Conservation (phyloP, 176 grass and related monocot genomes). For the Phoenix roebelenii region DNA sequence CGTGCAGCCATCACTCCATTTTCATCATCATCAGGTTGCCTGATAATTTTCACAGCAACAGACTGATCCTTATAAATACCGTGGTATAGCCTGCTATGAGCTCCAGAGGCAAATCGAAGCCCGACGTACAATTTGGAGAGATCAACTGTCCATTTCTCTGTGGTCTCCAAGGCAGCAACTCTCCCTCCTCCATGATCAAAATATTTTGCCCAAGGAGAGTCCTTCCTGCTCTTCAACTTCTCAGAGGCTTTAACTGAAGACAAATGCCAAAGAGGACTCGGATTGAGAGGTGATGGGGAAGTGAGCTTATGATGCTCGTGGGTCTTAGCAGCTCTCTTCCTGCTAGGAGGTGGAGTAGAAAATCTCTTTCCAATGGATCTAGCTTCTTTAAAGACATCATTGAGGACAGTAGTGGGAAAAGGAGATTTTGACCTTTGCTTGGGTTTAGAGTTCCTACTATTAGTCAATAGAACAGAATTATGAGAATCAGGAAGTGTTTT, state of each 20-base stretch:
- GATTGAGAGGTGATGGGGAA: not conserved
- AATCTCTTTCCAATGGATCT: slow-evolving; percentile 52
- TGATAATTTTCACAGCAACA: slow-evolving; percentile 76
- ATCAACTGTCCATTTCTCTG: slow-evolving; percentile 47
- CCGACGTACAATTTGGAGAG: slow-evolving; percentile 61
- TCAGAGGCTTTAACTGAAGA: slow-evolving; percentile 6
- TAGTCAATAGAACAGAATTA: slow-evolving; percentile 1
- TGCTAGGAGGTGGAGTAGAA: slow-evolving; percentile 56
- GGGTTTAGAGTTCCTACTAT: not conserved
- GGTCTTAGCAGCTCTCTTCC: slow-evolving; percentile 19
- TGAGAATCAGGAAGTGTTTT: slow-evolving; percentile 1
- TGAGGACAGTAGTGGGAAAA: slow-evolving; percentile 33
- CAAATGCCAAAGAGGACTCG: slow-evolving; percentile 1
- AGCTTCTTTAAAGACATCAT: slow-evolving; percentile 61
- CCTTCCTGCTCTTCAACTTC: slow-evolving; percentile 46
- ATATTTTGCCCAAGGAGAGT: slow-evolving; percentile 24
- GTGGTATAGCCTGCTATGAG: slow-evolving; percentile 60
- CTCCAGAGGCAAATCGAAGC: slow-evolving; percentile 57
- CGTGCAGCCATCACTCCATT: slow-evolving; percentile 45
- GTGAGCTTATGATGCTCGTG: not conserved
- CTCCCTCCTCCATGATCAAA: slow-evolving; percentile 31
- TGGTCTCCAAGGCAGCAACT: slow-evolving; percentile 38
- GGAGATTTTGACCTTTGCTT: slow-evolving; percentile 55
- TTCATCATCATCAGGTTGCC: slow-evolving; percentile 44
- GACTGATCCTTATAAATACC: slow-evolving; percentile 64